A percentile compares a stretch with the other conserved stretches of the same genome.
Evolutionary conservation across 2,329 filamentous ascomycete species (phyloP).

Genomic region (Trichoderma harzianum): DNA sequence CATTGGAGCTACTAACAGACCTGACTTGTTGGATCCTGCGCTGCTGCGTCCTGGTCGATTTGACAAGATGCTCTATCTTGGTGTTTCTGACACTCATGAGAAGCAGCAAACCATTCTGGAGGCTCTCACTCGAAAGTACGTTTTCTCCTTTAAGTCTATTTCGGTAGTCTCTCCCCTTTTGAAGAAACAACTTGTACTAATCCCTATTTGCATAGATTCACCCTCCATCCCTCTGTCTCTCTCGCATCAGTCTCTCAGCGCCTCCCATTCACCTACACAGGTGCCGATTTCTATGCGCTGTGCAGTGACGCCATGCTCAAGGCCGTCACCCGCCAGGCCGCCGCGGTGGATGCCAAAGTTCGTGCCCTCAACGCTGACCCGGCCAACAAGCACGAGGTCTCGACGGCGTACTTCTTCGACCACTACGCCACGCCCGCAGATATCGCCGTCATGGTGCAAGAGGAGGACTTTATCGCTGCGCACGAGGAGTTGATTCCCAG

Average conservation of each 20-base stretch:
- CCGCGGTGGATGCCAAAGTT: conserved; percentile 80
- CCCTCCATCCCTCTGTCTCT: conserved; percentile 74
- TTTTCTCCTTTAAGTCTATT: background rate
- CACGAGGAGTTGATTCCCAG: conserved; percentile 85
- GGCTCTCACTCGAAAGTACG: conserved; percentile 88
- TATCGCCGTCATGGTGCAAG: conserved; percentile 80
- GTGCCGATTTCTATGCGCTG: conserved; percentile 93
- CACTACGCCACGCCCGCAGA: conserved; percentile 81
- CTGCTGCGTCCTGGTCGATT: conserved; percentile 86
- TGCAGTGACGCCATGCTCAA: conserved; percentile 99
- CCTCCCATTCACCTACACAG: conserved; percentile 93
- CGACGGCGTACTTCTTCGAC: conserved; percentile 94
- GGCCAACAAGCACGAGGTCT: conserved; percentile 50
- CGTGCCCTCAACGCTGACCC: conserved; percentile 58
- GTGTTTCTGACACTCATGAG: conserved; percentile 92
- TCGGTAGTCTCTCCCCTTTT: background rate
- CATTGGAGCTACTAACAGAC: conserved; percentile 92
- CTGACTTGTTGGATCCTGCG: conserved; percentile 87
- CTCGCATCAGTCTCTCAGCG: conserved; percentile 69
- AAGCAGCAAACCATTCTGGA: conserved; percentile 95
- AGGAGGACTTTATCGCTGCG: conserved; percentile 81
- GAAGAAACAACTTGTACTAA: background rate
- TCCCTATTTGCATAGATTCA: conserved; percentile 59
- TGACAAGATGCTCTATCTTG: conserved; percentile 97
- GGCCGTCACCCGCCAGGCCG: conserved; percentile 87